Evolutionary conservation across 495 filamentous ascomycete species (phyloP), one percentile per base, ranked within the genome.

Genomic region (Oleoguttula mirabilis): DNA sequence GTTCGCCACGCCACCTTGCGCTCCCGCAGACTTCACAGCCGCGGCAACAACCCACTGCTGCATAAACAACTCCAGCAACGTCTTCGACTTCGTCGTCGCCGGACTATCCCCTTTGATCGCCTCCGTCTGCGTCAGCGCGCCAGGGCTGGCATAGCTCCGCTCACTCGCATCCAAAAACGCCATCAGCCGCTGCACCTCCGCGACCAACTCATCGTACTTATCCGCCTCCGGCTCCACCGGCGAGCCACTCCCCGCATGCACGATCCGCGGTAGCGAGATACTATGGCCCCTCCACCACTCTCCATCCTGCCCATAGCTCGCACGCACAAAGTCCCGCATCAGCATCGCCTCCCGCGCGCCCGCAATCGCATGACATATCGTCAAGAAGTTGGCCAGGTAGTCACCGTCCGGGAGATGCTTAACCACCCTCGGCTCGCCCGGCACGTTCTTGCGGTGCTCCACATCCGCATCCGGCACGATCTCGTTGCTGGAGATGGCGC

Each of bases 161-260:
- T 55, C 33, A 33, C 43, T 43, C 10, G 19, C 22, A 34, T 47
- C 43, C 21, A 57, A 31, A 27, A 55, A 52, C 0, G 52, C 52
- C 55, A 57, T 57, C 27, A 57, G 27, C 4, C 55, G 39, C 40
- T 57, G 55, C 31, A 50, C 23, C 32, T 57, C 55, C 21, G 27
- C 34, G n/a, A 55, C 6, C 2, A 52, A 4, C 14, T 41, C 40
- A 10, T 48, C 38, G n/a, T 33, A 15, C 7, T 28, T 16, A n/a
- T 51, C 43, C 3, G 3, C 8, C 17, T 40, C 43, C 20, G 3
- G 28, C 3, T 40, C 31, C 20, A 28, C 41, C 0, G 32, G 42
- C 24, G 19, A 16, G 10, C 40, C 34, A 33, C 47, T 55, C 14
- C 20, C 33, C 6, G 31, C 19, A 32, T 53, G 17, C 17, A 55